Evolutionary conservation across 441 rosid species (phyloP), one percentile per base, ranked within the genome.

Genomic region (Populus hybrid): DNA sequence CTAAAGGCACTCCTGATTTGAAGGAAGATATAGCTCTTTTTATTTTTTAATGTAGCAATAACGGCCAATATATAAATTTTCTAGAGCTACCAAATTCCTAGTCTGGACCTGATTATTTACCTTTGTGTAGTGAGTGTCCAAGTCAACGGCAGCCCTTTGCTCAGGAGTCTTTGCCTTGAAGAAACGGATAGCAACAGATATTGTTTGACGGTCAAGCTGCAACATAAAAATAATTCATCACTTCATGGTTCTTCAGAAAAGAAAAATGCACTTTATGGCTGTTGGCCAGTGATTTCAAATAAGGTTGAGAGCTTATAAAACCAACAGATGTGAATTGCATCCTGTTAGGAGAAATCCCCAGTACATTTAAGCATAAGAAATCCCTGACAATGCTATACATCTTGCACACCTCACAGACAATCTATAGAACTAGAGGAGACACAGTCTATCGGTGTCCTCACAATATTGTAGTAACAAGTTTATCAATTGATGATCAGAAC

Each of bases 121-220:
- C 95, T 87, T 76, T 61, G 98, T 80, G 81, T 91, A 97, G 82
- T 97, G 99, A 30, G 98, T 91, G 83, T 97, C 99, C 87, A 97
- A 85, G 87, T 96, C 99, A 81, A 96, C 98, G 10, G 94, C 95
- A 73, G 99, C 99, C 82, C 99, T 85, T 83, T 94, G 89, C 78
- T 91, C 88, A 5, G 98, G 97, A 67, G 98, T 90, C 80, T 90
- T 94, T 77, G 99, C 99, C 88, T 83, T 91, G 57, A 91, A 63
- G 81, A 97, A 97, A 36, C 99, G 97, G 70, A 92, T 77, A 18
- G 94, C 99, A 40, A 97, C 81, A 32, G 95, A 93, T 61, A 97
- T 11, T 1, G 97, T 88, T 82, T 53, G 86, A 16, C 85, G 81
- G 78, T 94, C 97, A 82, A 94, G 65, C 99, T 96, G 86, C 87